Evolutionary conservation across 805 yeast genomes (phyloP).

Genomic region (Wickerhamomyces pijperi): DNA sequence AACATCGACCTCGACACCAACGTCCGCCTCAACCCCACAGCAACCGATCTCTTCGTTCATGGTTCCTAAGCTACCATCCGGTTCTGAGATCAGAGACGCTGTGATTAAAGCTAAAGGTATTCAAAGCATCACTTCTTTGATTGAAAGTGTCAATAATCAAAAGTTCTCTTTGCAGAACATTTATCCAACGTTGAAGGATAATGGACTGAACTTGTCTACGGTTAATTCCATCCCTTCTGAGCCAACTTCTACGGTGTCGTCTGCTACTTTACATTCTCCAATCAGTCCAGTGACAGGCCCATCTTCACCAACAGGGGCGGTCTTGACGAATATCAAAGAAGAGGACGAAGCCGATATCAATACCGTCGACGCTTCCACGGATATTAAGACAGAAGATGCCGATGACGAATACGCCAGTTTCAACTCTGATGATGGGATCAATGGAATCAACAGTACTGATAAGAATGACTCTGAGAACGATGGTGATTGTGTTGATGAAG

Average conservation of each 20-base stretch:
- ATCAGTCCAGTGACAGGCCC: too few species aligned
- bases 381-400: too few species aligned
- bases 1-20: too few species aligned
- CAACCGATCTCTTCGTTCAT: constrained; percentile 9
- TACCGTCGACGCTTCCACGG: too few species aligned
- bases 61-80: constrained; percentile 30
- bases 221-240: not conserved
- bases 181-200: constrained; percentile 21
- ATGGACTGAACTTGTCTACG: not conserved
- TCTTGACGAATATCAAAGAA: not conserved
- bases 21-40: too few species aligned
- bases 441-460: too few species aligned
- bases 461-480: constrained; percentile 1
- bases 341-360: not conserved
- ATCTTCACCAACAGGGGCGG: not conserved
- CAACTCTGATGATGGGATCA: too few species aligned
- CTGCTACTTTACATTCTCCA: too few species aligned
- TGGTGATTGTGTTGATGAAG: constrained; percentile 51
- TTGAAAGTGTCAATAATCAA: constrained; percentile 50
- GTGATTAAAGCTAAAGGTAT: constrained; percentile 70
- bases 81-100: constrained; percentile 35
- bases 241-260: too few species aligned
- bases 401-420: too few species aligned
- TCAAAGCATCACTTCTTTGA: constrained; percentile 55
- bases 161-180: constrained; percentile 39